Conservation (phyloP, 495 filamentous ascomycete species). For the Tuber indicum region DNA sequence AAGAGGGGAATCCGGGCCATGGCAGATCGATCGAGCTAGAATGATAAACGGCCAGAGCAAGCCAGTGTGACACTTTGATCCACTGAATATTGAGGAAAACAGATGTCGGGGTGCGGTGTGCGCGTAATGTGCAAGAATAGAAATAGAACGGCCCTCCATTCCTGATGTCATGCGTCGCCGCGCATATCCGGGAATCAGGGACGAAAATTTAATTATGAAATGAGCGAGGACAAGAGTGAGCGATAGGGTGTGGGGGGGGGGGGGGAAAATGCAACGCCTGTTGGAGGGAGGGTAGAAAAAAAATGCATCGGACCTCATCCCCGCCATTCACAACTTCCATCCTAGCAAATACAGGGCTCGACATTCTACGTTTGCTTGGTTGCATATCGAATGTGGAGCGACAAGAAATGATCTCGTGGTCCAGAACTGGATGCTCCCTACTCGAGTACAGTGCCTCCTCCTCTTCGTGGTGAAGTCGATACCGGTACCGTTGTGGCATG, state of each 20-base stretch:
- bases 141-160: constrained; percentile 14
- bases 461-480: background rate
- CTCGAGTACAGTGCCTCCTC: background rate
- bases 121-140: constrained; percentile 5
- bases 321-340: background rate
- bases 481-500: background rate
- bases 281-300: background rate
- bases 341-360: background rate
- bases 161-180: constrained; percentile 35
- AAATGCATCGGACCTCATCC: background rate
- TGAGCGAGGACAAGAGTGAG: constrained; percentile 2
- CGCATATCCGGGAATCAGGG: constrained; percentile 32
- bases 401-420: background rate
- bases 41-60: background rate
- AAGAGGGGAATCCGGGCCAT: background rate
- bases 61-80: background rate
- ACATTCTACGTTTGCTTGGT: background rate
- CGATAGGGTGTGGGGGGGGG: constrained; percentile 6
- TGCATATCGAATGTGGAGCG: background rate
- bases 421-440: background rate
- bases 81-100: background rate
- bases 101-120: background rate
- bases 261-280: background rate
- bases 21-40: background rate
- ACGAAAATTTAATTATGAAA: constrained; percentile 8